Evolutionary conservation across 331 rosid species (phyloP).

Genomic region (Saraca asoca): DNA sequence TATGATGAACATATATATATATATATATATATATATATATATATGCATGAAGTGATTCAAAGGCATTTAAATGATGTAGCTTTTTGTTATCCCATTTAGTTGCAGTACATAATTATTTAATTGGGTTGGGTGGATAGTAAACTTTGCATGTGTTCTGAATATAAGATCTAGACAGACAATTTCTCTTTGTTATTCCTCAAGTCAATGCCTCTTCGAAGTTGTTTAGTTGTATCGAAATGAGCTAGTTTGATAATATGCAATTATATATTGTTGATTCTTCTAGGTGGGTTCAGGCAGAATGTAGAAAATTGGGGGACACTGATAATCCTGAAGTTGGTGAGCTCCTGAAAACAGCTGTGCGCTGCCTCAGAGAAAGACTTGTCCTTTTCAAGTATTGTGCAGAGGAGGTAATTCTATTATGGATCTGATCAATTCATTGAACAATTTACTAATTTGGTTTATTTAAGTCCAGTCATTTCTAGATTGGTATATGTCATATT

Average conservation of each 20-base stretch:
- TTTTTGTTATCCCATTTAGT: not conserved
- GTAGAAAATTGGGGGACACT: conserved; percentile 84
- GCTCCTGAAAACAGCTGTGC: conserved; percentile 83
- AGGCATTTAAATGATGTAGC: too few relatives aligned
- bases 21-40: too few relatives aligned
- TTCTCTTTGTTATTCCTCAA: conserved; percentile 18
- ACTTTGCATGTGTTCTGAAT: conserved; percentile 16
- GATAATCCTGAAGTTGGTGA: conserved; percentile 93
- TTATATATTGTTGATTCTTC: conserved; percentile 32
- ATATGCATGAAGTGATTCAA: not conserved
- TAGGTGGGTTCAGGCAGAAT: conserved; percentile 99
- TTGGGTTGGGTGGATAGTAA: conserved; percentile 4
- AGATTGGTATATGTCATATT: too few relatives aligned
- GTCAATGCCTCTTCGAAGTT: conserved; percentile 14
- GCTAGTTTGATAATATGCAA: conserved; percentile 36
- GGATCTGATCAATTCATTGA: conserved; percentile 17
- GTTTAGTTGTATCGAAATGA: conserved; percentile 23
- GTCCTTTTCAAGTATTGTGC: conserved; percentile 98
- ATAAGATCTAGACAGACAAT: not conserved
- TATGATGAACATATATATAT: conserved; percentile 20
- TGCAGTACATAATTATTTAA: not conserved
- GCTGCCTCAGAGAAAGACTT: conserved; percentile 90
- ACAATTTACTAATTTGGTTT: conserved; percentile 20
- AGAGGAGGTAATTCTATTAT: conserved; percentile 73
- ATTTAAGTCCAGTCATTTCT: conserved; percentile 19